These are phyloP conservation scores for Dipteronia sinensis DNA, from an alignment of 345 rosid species.

Conservation along the genomic window DNA sequence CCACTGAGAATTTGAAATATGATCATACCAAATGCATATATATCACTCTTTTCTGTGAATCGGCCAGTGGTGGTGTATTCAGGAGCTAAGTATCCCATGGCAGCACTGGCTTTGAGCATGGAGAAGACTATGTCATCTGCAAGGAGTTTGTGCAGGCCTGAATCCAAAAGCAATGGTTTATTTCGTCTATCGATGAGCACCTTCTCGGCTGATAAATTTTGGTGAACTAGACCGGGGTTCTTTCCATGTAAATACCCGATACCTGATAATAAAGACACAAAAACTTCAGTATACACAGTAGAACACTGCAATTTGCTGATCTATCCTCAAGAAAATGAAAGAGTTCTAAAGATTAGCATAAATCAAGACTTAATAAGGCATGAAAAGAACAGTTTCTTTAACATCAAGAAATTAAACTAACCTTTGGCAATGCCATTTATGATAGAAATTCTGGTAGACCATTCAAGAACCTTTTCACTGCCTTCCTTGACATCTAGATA, in stretches of 20 bases:
- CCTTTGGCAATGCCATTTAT: slow-evolving; percentile 89
- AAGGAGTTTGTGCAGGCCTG: slow-evolving; percentile 89
- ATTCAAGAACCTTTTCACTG: slow-evolving; percentile 68
- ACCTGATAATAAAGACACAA: slow-evolving; percentile 46
- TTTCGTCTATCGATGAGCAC: slow-evolving; percentile 68
- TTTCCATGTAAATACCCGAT: slow-evolving; percentile 74
- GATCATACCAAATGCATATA: slow-evolving; percentile 84
- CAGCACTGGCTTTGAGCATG: slow-evolving; percentile 67
- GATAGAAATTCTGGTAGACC: slow-evolving; percentile 81
- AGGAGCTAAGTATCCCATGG: slow-evolving; percentile 54
- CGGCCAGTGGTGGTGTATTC: slow-evolving; percentile 90
- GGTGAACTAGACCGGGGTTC: slow-evolving; percentile 73
- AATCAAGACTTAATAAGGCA: background rate
- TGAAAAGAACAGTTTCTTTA: too few species aligned
- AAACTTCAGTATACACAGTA: background rate
- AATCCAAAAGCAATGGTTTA: slow-evolving; percentile 73
- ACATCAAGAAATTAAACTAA: slow-evolving; percentile 17
- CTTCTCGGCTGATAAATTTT: slow-evolving; percentile 81
- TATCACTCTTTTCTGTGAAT: slow-evolving; percentile 87
- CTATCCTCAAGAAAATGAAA: too few species aligned
- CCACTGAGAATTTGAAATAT: slow-evolving; percentile 78
- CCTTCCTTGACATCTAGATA: slow-evolving; percentile 69
- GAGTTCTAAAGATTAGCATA: too few species aligned
- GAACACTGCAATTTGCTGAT: slow-evolving; percentile 5
- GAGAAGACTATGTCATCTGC: slow-evolving; percentile 91